Evolutionary conservation across 345 rosid species (phyloP), one percentile per base, ranked within the genome.

Genomic region (Barbarea vulgaris): DNA sequence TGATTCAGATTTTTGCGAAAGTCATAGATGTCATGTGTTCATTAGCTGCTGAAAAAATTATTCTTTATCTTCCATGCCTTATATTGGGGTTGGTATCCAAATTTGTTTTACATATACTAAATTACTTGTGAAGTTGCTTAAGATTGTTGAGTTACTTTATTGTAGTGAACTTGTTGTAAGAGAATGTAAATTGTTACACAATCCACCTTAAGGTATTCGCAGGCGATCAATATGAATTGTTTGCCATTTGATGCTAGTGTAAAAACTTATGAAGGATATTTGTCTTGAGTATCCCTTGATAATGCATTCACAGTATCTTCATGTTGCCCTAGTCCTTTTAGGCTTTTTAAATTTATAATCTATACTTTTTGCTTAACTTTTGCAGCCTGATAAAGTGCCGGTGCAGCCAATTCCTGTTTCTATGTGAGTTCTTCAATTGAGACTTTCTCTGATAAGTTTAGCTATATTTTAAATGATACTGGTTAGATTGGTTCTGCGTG

Each of bases 351-450:
- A 53, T 48, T 53, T 15, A 18, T 60, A 59, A 64, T 21, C 15
- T 74, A 12, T 79, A 22, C 25, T 70, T 30, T 64, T 73, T 70
- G 62, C 50, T 80, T 73, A 34, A n/a, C 21, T 12, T 79, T 25
- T 86, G 89, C 96, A 94, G 98, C 80, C 84, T 53, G 85, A 85
- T 58, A 86, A 86, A 79, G 91, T 82, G 47, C 77, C 89, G 9
- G 62, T 75, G 69, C 94, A 90, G 80, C 85, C 95, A 30, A 81
- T 85, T 76, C 98, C 98, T 15, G 84, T 90, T 76, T 85, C 95
- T 54, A 88, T 85, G 98, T 94, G 81, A 91, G 98, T 84, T 72
- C 36, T 64, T 60, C 37, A 34, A 46, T 10, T 54, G 57, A 54
- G 25, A 46, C 34, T 17, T 72, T 33, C 53, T 72, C 63, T 52